phyloP scores from a whole-genome alignment of 2,329 filamentous ascomycete species.

The Septoria petroselini region DNA sequence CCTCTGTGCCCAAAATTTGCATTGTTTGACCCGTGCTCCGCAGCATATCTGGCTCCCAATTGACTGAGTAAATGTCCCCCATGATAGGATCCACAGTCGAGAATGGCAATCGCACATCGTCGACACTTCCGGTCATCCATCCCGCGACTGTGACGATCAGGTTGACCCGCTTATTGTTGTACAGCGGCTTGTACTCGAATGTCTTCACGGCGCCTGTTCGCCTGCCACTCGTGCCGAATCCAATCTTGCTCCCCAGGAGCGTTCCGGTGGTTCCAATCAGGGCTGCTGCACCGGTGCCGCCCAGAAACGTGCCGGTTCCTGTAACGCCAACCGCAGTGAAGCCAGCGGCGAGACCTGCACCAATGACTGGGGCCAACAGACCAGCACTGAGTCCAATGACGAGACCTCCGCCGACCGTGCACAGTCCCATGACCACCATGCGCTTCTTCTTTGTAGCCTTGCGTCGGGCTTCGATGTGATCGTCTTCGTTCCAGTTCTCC shows the following conservation, averaged over 20 bases:
- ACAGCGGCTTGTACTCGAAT: slow-evolving; percentile 91
- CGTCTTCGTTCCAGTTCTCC: slow-evolving; percentile 96
- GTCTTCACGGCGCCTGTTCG: slow-evolving; percentile 90
- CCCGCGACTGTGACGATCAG: slow-evolving; percentile 92
- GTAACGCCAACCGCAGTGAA: slow-evolving; percentile 93
- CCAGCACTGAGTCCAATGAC: slow-evolving; percentile 95
- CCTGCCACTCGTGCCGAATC: slow-evolving; percentile 76
- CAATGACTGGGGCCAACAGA: slow-evolving; percentile 86
- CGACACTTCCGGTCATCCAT: slow-evolving; percentile 97
- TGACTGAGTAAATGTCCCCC: slow-evolving; percentile 94
- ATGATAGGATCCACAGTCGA: slow-evolving; percentile 96
- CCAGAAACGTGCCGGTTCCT: slow-evolving; percentile 83
- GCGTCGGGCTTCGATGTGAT: slow-evolving; percentile 81
- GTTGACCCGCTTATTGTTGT: slow-evolving; percentile 97
- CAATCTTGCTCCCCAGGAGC: slow-evolving; percentile 81
- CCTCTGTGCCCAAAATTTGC: slow-evolving; percentile 96
- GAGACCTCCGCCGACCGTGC: slow-evolving; percentile 88
- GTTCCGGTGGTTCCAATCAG: slow-evolving; percentile 89
- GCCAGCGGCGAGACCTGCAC: slow-evolving; percentile 86
- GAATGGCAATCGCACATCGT: slow-evolving; percentile 91
- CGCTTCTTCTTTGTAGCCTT: slow-evolving; percentile 78
- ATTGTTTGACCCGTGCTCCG: slow-evolving; percentile 97
- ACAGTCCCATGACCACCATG: slow-evolving; percentile 93
- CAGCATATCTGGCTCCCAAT: slow-evolving; percentile 98
- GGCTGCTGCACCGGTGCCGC: slow-evolving; percentile 86